These are phyloP conservation scores for Pyrenophora seminiperda DNA, from an alignment of 2,329 filamentous ascomycete species.

Conservation along the genomic window DNA sequence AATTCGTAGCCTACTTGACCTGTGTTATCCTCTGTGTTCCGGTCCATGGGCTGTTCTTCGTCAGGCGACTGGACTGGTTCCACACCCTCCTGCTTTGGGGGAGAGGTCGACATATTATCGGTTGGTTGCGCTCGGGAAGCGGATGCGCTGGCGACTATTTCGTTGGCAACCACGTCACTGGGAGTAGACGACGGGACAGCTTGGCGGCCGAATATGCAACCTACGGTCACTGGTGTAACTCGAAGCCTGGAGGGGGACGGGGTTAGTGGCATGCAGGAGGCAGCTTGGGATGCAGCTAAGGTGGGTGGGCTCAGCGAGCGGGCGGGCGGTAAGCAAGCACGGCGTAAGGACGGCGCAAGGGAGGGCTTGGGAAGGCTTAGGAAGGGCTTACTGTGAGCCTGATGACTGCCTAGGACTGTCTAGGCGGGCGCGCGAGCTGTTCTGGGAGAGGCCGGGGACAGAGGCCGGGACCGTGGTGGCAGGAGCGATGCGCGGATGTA, in stretches of 20 bases:
- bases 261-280: constrained; percentile 45
- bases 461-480: neutral
- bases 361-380: no score
- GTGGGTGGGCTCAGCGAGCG: constrained; percentile 7
- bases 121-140: constrained; percentile 50
- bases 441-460: no score
- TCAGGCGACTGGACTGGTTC: constrained; percentile 93
- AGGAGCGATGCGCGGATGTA: constrained; percentile 3
- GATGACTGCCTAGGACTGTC: constrained; percentile 1
- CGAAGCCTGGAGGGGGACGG: constrained; percentile 29
- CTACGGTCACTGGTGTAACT: constrained; percentile 40
- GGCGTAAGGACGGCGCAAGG: constrained; percentile 31
- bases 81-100: constrained; percentile 85
- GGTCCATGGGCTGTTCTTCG: constrained; percentile 91
- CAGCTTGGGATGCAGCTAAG: constrained; percentile 27
- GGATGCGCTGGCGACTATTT: constrained; percentile 51
- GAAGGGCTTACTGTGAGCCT: constrained; percentile 12
- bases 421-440: neutral
- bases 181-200: constrained; percentile 32
- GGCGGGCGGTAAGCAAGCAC: constrained; percentile 10
- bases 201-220: constrained; percentile 44
- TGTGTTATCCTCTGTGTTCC: constrained; percentile 77
- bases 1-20: constrained; percentile 84
- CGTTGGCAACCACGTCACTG: constrained; percentile 50
- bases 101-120: constrained; percentile 81